These are phyloP conservation scores for Warburgia ugandensis DNA, from an alignment of 164 flowering plant species.

Conservation along the genomic window DNA sequence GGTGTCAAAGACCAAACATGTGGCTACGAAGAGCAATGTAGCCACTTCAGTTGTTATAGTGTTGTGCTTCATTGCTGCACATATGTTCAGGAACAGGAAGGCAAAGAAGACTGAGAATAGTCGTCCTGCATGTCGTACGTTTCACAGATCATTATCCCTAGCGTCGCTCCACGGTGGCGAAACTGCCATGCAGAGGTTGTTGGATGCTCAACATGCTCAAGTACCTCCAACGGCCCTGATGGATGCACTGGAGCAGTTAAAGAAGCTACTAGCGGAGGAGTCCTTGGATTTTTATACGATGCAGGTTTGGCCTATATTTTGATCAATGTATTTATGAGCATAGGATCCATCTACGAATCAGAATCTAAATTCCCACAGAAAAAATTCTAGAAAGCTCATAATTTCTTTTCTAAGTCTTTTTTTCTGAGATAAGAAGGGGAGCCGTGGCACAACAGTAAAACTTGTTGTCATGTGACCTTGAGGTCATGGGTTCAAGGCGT, in stretches of 20 bases:
- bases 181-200: conserved; percentile 23
- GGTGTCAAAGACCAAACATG: conserved; percentile 2
- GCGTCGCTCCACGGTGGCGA: conserved; percentile 28
- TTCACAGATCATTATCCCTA: conserved; percentile 18
- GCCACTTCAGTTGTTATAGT: conserved; percentile 9
- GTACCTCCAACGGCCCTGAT: neutral
- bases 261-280: conserved; percentile 3
- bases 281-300: conserved; percentile 12
- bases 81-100: neutral
- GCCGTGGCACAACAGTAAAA: too few species aligned
- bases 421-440: too few species aligned
- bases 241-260: conserved; percentile 5
- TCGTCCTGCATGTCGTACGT: neutral
- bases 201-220: conserved; percentile 14
- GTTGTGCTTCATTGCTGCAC: conserved; percentile 6
- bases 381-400: too few species aligned
- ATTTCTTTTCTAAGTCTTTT: too few species aligned
- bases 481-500: too few species aligned
- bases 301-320: conserved; percentile 15
- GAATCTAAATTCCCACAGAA: too few species aligned
- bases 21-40: neutral
- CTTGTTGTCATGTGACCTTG: too few species aligned
- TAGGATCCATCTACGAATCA: too few species aligned
- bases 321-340: too few species aligned
- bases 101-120: neutral